Conservation (phyloP, 345 rosid genomes). For the Brassica cretica region DNA sequence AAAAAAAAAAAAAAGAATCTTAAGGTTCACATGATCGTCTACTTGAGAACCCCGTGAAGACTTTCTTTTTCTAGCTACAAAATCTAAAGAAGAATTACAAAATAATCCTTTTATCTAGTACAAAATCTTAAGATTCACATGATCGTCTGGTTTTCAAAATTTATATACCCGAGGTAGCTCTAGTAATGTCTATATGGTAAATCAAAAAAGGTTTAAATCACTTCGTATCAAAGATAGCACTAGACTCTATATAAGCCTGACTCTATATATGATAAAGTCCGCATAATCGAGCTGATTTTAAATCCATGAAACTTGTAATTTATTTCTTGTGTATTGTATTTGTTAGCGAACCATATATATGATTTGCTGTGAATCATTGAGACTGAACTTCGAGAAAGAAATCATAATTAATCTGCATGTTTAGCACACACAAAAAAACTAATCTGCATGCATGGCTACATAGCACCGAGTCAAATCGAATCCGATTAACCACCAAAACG, state of each 20-base stretch:
- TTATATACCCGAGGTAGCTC: background rate
- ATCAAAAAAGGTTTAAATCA: background rate
- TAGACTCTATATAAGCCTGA: background rate
- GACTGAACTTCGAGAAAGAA: background rate
- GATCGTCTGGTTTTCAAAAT: background rate
- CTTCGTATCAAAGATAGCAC: background rate
- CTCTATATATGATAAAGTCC: background rate
- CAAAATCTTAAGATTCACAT: background rate
- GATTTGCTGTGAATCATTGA: background rate
- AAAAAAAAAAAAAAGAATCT: background rate
- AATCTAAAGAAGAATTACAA: background rate
- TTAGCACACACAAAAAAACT: background rate
- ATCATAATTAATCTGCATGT: background rate
- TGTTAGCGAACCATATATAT: background rate
- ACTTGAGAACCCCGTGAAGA: constrained; percentile 36
- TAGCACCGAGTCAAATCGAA: background rate
- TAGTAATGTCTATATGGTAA: background rate
- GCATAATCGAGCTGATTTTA: background rate
- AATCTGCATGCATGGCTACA: background rate
- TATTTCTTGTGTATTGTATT: background rate
- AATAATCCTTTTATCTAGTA: background rate
- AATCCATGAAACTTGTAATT: background rate
- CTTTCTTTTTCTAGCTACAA: background rate
- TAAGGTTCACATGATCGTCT: constrained; percentile 37
- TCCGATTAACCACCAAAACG: background rate